Base-by-base conservation (phyloP, 148 eudicot genomes). In the Beta vulgaris region DNA sequence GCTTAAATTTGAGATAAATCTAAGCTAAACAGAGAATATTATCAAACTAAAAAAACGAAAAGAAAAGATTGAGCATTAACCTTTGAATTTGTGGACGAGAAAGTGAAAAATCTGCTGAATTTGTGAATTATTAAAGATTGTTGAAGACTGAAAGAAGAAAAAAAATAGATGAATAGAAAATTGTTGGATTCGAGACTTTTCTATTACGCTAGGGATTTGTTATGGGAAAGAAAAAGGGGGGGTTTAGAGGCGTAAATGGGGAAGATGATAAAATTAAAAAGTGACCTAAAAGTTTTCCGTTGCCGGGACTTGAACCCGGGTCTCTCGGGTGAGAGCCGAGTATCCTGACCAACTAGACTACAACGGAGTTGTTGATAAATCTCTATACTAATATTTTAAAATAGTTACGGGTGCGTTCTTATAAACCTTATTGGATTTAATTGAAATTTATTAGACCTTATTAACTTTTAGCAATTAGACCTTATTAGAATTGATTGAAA, bases 311-410 rank as follows among this genome's bases (percentile, higher is more conserved):
- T 76, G 93, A 91, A 91, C 97, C 91, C 89, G 97, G 91, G 97
- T 91, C 93, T 91, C 89, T 89, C 93, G 97, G 97, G 97, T 91
- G 93, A 91, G 97, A 91, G 97, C 93, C 93, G 89, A 89, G 89
- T 91, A 91, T 91, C 97, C 93, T 91, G 72, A 89, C 97, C 97
- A 87, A 61, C 97, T 89, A 91, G 93, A 91, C 93, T 91, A 88
- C 97, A 89, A 89, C 92, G 97, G 97, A 89, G 74, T 68, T 9
- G 2, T 19, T 80, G 79, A 57, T 39, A 7, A 2, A 25, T 16
- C n/a, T n/a, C n/a, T n/a, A n/a, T n/a, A n/a, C n/a, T n/a, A n/a
- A n/a, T n/a, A n/a, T n/a, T n/a, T n/a, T n/a, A n/a, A n/a, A n/a
- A n/a, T n/a, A n/a, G n/a, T n/a, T n/a, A n/a, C n/a, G n/a, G n/a